phyloP scores from a whole-genome alignment of 805 yeast species.

The Metschnikowia lunata region DNA sequence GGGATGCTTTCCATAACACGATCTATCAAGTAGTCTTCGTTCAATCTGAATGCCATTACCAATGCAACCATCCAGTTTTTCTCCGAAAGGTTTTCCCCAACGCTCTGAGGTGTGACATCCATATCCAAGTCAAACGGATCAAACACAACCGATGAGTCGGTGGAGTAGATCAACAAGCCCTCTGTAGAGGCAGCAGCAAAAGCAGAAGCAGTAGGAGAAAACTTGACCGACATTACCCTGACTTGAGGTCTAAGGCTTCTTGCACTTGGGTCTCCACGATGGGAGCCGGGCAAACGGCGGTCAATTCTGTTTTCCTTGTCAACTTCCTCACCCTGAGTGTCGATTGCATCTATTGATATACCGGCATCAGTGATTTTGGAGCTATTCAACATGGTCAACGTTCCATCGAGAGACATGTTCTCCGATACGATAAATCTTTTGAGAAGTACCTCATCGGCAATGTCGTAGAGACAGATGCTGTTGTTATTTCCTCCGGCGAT shows the following conservation, averaged over 20 bases:
- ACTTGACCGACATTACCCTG: conserved; percentile 71
- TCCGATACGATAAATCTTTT: conserved; percentile 79
- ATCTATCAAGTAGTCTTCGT: conserved; percentile 71
- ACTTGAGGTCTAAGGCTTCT: conserved; percentile 76
- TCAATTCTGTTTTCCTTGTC: conserved; percentile 82
- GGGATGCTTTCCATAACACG: conserved; percentile 73
- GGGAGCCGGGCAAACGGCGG: conserved; percentile 77
- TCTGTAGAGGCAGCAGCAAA: conserved; percentile 96
- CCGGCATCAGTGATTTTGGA: conserved; percentile 85
- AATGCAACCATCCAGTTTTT: conserved; percentile 69
- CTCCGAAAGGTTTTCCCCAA: conserved; percentile 54
- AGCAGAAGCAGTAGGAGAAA: conserved; percentile 85
- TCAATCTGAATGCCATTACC: conserved; percentile 90
- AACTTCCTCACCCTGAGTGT: conserved; percentile 79
- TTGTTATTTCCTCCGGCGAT: conserved; percentile 94
- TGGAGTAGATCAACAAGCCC: conserved; percentile 77
- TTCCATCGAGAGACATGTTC: conserved; percentile 90
- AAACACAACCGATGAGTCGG: conserved; percentile 69
- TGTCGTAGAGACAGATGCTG: conserved; percentile 86
- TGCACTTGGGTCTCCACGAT: conserved; percentile 68
- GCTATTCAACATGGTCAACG: conserved; percentile 73
- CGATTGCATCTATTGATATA: conserved; percentile 65
- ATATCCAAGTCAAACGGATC: conserved; percentile 95
- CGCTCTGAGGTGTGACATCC: conserved; percentile 82
- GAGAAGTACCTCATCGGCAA: conserved; percentile 80